Evolutionary conservation across 306 rosid genomes (phyloP), one percentile per base, ranked within the genome.

Genomic region (Mimosa pudica): DNA sequence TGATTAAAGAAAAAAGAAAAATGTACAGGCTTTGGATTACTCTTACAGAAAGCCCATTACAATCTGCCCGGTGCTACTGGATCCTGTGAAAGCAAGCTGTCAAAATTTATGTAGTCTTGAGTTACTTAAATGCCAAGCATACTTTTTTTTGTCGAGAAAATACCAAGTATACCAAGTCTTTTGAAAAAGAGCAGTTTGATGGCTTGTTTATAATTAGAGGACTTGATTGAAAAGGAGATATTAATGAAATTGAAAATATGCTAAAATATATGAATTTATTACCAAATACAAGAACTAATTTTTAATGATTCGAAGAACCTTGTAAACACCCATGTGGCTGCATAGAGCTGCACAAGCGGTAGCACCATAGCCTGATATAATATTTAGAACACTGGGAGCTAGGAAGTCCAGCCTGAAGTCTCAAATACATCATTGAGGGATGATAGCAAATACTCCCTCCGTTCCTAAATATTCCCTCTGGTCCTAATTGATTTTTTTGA

Each of bases 1-100:
- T 89, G 95, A 73, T 92, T 92, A 67, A 90, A 92, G 85, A 92
- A 92, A 10, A 89, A 71, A 61, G 97, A 93, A 69, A 83, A 67
- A 36, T 92, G 97, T 45, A 95, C 93, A 62, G 86, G 84, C 79
- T 90, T 92, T 66, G 90, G 84, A 86, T 92, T 92, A 90, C 96
- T 89, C 68, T 73, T 44, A 95, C 86, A 10, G 97, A 87, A 32
- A 90, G 65, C 68, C 82, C 44, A 86, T 84, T 33, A 89, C 81
- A 32, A 80, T 47, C 81, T 90, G 89, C 4, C 97, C 97, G 0
- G 96, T 92, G 42, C 47, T 38, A 45, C 84, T 89, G 57, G 97
- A 92, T 82, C 97, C 93, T 38, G 97, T 92, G 82, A 92, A 92
- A 77, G 93, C 90, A 86, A 90, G 84, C 93, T 92, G 84, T 86